Evolutionary conservation across 2,329 filamentous ascomycete species (phyloP).

Genomic region (Ophiognomonia clavigignenti-juglandacearum): DNA sequence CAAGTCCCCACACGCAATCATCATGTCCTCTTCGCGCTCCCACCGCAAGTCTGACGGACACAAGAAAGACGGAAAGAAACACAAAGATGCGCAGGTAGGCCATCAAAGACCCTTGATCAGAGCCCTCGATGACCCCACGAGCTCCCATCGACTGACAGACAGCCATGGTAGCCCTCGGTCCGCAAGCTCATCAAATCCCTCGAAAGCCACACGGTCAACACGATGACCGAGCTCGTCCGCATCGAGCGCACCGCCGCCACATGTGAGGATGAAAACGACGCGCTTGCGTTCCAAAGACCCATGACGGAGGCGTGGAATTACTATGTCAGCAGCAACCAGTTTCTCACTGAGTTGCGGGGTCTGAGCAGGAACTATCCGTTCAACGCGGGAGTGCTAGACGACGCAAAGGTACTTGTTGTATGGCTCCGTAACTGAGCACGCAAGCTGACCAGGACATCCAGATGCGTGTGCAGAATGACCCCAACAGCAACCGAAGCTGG

Average conservation of each 20-base stretch:
- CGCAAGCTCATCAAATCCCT: conserved; percentile 59
- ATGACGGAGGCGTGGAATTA: conserved; percentile 69
- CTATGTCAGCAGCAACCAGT: conserved; percentile 66
- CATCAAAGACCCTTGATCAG: not conserved
- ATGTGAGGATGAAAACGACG: conserved; percentile 54
- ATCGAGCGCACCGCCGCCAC: conserved; percentile 62
- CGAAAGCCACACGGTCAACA: conserved; percentile 65
- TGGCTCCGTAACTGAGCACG: too few species aligned
- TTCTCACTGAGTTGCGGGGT: conserved; percentile 65
- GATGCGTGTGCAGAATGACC: conserved; percentile 55
- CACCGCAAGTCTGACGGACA: conserved; percentile 8
- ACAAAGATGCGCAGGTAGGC: conserved; percentile 12
- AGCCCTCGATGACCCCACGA: not conserved
- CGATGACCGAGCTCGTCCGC: conserved; percentile 65
- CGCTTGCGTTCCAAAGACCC: conserved; percentile 51
- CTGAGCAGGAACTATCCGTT: conserved; percentile 65
- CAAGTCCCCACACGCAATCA: not conserved
- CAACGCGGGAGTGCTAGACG: conserved; percentile 57
- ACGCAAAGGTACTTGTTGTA: conserved; percentile 46
- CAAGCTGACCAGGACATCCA: not conserved
- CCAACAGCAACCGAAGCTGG: conserved; percentile 65
- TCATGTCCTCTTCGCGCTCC: conserved; percentile 14
- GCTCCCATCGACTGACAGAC: not conserved
- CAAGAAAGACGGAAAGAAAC: conserved; percentile 3
- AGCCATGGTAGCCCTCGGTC: conserved; percentile 26